Evolutionary conservation across 2,329 filamentous ascomycete species (phyloP).

Genomic region (Tolypocladium tropicale): DNA sequence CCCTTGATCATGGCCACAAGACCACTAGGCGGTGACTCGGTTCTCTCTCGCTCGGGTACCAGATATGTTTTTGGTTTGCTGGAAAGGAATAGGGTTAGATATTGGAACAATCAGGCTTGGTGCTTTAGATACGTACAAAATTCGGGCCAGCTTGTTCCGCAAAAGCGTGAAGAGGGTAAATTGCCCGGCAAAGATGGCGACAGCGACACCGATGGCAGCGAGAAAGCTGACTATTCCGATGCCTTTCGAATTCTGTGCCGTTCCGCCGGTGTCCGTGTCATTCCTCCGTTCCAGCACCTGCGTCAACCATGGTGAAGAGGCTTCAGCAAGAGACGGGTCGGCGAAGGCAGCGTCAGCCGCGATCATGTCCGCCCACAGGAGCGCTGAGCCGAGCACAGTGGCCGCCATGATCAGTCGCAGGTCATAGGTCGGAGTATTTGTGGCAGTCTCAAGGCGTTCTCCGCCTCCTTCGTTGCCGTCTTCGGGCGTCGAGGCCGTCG

Average conservation of each 20-base stretch:
- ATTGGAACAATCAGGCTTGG: background rate
- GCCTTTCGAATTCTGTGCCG: slow-evolving; percentile 32
- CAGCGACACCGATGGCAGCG: slow-evolving; percentile 52
- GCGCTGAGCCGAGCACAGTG: background rate
- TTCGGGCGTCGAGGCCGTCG: background rate
- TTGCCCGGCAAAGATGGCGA: slow-evolving; percentile 53
- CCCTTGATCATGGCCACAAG: slow-evolving; percentile 41
- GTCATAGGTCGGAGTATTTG: background rate
- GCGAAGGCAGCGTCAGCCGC: background rate
- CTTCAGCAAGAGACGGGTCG: background rate
- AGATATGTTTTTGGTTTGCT: slow-evolving; percentile 79
- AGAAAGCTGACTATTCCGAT: slow-evolving; percentile 40
- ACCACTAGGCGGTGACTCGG: slow-evolving; percentile 56
- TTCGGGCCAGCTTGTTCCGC: slow-evolving; percentile 67
- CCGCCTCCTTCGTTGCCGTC: background rate
- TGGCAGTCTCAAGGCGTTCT: background rate
- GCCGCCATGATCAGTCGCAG: background rate
- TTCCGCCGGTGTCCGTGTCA: background rate
- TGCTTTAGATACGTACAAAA: slow-evolving; percentile 54
- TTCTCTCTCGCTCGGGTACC: slow-evolving; percentile 75
- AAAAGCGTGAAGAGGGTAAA: slow-evolving; percentile 64
- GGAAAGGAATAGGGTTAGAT: background rate
- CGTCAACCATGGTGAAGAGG: background rate
- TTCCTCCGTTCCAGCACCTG: background rate
- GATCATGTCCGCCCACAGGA: background rate